Evolutionary conservation across 2,329 filamentous ascomycete genomes (phyloP), one percentile per base, ranked within the genome.

Genomic region (Grosmannia huntii): DNA sequence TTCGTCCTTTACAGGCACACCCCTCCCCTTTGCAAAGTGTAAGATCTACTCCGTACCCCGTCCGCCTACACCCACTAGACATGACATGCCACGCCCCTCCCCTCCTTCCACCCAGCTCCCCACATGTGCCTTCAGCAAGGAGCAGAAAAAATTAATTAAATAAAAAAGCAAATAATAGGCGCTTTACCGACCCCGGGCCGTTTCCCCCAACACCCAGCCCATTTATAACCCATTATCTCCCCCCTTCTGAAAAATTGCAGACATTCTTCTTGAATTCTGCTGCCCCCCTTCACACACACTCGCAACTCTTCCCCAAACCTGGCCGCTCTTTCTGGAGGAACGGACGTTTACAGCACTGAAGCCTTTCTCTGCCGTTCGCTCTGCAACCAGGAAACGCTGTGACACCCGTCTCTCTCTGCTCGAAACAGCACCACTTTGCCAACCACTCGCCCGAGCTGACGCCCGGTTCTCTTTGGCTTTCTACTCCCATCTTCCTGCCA

Each of bases 171-270:
- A 60, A 57, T 60, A 58, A 49, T 23, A 55, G 33, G 36, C 57
- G 53, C 59, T 58, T 55, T 63, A 63, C 59, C 63, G 60, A 62
- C 61, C 60, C 57, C 55, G 53, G 59, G 59, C 55, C 50, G 49
- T 55, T 51, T 33, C 23, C 28, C 49, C 49, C 57, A 56, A 50
- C 23, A 51, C 33, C 36, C 57, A 53, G 51, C 21, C 60, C 62
- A 59, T 64, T 64, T 64, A 64, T 57, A 63, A 61, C 60, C 60
- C 60, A 58, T 57, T 58, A 46, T 60, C 57, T 21, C 59, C 60
- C 57, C 56, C 57, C 59, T 46, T 49, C 28, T n/a, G 31, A 55
- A 59, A 60, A 56, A 41, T 23, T 44, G 50, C 19, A 50, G 55
- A 56, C 46, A 55, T 53, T 25, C 44, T 28, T 58, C 16, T 27